Conservation (phyloP, 129 eudicot genomes). For the Smallanthus sonchifolius region DNA sequence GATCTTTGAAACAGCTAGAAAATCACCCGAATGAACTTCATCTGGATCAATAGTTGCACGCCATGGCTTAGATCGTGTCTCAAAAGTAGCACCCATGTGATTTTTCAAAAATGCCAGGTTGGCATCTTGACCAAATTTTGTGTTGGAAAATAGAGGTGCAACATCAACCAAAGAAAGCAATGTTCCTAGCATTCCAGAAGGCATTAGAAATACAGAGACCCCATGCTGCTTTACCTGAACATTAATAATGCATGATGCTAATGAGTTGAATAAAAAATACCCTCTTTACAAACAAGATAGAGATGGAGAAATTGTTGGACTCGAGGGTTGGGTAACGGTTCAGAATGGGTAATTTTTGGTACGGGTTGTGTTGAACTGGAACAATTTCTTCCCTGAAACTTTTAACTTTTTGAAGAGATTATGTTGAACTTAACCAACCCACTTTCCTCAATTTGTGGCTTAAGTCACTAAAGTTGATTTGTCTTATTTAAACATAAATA, state of each 20-base stretch:
- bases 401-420: not conserved
- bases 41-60: constrained; percentile 68
- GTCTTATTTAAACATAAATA: not conserved
- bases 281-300: not conserved
- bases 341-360: too few relatives aligned
- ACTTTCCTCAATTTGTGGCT: not conserved
- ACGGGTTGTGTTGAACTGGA: not conserved
- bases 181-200: constrained; percentile 99
- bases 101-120: constrained; percentile 76
- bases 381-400: not conserved
- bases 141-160: constrained; percentile 82
- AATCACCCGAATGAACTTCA: constrained; percentile 98
- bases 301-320: not conserved
- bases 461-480: not conserved
- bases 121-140: constrained; percentile 86
- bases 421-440: not conserved
- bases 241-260: constrained; percentile 12
- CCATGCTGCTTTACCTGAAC: constrained; percentile 95
- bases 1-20: constrained; percentile 89
- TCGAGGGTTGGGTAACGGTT: too few relatives aligned
- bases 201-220: constrained; percentile 93
- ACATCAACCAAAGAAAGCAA: constrained; percentile 89
- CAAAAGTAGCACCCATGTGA: constrained; percentile 98
- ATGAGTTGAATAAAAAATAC: not conserved
- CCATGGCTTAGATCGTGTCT: constrained; percentile 89